A percentile compares a stretch with the other conserved stretches of the same genome.
phyloP scores from a whole-genome alignment of 2,329 filamentous ascomycete genomes.

The Penicillium sp. region DNA sequence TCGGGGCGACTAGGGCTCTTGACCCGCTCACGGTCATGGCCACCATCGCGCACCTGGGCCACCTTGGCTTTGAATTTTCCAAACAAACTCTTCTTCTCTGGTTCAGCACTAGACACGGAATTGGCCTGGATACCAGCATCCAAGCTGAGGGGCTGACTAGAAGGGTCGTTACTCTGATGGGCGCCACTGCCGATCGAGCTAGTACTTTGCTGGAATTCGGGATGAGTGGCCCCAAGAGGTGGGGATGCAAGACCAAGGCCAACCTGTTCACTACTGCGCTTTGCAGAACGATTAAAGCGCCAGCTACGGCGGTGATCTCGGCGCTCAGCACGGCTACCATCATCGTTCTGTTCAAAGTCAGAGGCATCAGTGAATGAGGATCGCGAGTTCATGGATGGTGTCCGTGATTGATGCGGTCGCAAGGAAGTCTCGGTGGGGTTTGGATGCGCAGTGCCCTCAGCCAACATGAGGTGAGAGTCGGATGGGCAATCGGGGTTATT shows the following conservation, averaged over 20 bases:
- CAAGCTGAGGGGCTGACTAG: conserved; percentile 35
- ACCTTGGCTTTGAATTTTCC: conserved; percentile 67
- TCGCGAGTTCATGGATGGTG: conserved; percentile 72
- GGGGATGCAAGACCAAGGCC: conserved; percentile 44
- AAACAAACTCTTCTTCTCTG: conserved; percentile 61
- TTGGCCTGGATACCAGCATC: conserved; percentile 41
- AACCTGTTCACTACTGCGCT: conserved; percentile 57
- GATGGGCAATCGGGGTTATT: conserved; percentile 26
- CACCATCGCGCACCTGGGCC: conserved; percentile 53
- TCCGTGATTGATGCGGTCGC: conserved; percentile 69
- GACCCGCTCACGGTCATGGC: conserved; percentile 54
- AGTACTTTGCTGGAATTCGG: conserved; percentile 64
- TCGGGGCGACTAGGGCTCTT: conserved; percentile 51
- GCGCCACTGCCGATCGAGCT: conserved; percentile 66
- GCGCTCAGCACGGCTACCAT: conserved; percentile 55
- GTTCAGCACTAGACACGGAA: conserved; percentile 32
- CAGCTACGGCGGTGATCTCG: conserved; percentile 72
- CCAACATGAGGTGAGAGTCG: conserved; percentile 27
- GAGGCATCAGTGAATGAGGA: conserved; percentile 75
- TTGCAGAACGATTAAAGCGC: conserved; percentile 60
- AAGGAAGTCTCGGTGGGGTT: conserved; percentile 51
- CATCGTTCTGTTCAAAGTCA: conserved; percentile 72
- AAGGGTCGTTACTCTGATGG: conserved; percentile 43
- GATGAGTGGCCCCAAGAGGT: conserved; percentile 61
- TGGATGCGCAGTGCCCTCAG: conserved; percentile 44